Base-by-base conservation (phyloP, 2,329 filamentous ascomycete species). In the Diaporthe helianthi region DNA sequence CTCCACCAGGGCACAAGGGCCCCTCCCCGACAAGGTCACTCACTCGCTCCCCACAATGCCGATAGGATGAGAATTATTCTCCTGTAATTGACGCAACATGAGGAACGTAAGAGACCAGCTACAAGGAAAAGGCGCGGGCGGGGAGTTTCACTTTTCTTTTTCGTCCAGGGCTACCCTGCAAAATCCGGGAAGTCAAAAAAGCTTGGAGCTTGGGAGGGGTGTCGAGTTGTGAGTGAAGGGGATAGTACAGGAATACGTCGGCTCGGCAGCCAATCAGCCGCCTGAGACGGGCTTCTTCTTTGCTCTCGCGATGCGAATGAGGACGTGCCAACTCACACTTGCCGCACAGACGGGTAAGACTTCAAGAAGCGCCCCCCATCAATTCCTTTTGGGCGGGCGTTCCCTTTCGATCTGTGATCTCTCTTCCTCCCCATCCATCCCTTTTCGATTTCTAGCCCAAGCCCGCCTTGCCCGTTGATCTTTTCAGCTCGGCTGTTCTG, bases 281-380 rank as follows among this genome's bases (percentile, higher is more conserved):
- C n/a, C 65, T 55, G 65, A 51, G 54, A 67, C 65, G 65, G 65
- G 9, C 65, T 55, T 67, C 65, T 66, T 58, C 33, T 49, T 63
- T 63, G 58, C 58, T 67, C 46, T 67, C 52, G 65, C 65, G 65
- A 67, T 67, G 65, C 52, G 65, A 67, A 67, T 63, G 58, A 63
- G 58, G 58, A 33, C 58, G 41, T 67, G 65, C 65, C 65, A 67
- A 55, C 65, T 67, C 65, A 67, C 38, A 47, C 53, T 58, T 54
- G 53, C 65, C 54, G 52, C 65, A 47, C 51, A 63, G 58, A 67
- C 65, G 65, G 65, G 52, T 67, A 67, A 67, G 65, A 67, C 65
- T 55, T 67, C 65, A 67, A 67, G 65, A 58, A 67, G 51, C 54
- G 44, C 52, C 52, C 54, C 52, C 65, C 36, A 58, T 67, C 52